A percentile compares a stretch with the other conserved stretches of the same genome.
Evolutionary conservation across 176 grass and related monocot species (phyloP).

Genomic region (Neostapfia colusana): DNA sequence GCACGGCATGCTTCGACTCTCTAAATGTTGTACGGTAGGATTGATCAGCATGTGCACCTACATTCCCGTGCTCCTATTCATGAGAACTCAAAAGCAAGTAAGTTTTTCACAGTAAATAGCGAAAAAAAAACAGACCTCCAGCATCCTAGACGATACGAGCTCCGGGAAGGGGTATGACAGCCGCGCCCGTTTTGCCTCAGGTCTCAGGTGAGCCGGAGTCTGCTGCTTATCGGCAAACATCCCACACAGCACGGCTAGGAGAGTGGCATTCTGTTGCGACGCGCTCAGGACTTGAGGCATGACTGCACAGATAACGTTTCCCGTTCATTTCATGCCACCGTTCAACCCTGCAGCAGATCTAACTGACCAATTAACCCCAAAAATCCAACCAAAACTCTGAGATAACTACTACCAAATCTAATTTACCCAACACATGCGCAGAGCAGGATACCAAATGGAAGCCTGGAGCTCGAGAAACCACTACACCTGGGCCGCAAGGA

Average conservation of each 20-base stretch:
- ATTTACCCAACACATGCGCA: conserved; percentile 1
- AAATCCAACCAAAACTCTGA: not conserved
- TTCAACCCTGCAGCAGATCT: conserved; percentile 18
- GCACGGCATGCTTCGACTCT: conserved; percentile 43
- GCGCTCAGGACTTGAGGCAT: conserved; percentile 51
- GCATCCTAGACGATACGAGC: conserved; percentile 45
- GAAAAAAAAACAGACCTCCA: conserved; percentile 50
- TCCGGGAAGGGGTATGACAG: conserved; percentile 54
- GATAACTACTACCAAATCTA: not conserved
- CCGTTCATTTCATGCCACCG: conserved; percentile 13
- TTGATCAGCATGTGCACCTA: conserved; percentile 72
- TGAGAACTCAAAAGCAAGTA: conserved; percentile 2
- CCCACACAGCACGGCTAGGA: conserved; percentile 59
- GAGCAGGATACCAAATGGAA: conserved; percentile 1
- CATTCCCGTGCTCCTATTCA: not conserved
- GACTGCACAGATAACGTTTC: not conserved
- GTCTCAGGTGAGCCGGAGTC: not conserved
- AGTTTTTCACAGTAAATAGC: not conserved
- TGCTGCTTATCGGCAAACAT: conserved; percentile 27
- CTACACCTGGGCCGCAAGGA: not conserved
- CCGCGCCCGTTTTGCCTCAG: conserved; percentile 20
- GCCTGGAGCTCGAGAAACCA: not conserved
- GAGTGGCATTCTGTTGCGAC: conserved; percentile 26
- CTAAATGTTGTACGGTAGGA: conserved; percentile 55
- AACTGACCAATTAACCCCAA: not conserved